Evolutionary conservation across 805 yeast genomes (phyloP), one percentile per base, ranked within the genome.

Genomic region (Lachancea cidri): DNA sequence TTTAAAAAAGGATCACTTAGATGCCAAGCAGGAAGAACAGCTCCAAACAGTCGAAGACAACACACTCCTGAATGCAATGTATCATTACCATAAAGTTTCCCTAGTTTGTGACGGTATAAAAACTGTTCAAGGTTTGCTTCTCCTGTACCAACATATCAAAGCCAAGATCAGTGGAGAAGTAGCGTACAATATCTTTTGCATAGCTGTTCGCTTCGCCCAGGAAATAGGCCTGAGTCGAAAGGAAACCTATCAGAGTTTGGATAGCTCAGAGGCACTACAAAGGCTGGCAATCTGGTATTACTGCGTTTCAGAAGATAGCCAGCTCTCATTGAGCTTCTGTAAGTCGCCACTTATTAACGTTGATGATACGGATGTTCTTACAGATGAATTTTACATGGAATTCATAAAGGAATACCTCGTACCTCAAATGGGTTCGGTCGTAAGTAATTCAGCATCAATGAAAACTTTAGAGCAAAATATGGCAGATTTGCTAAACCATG

Each of bases 201-300:
- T 72, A 1, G 76, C 78, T 4, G 67, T 75, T 4, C 64, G 81
- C 45, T 71, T 69, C 46, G 82, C 82, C 0, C 74, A 71, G 35
- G 80, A 76, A 30, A 50, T 78, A 53, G 85, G 85, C 0, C 61
- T 83, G 5, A 77, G 81, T 47, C 60, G 78, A 39, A 58, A 57
- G 3, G 82, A 76, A 35, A 50, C 71, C 2, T 67, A 68, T 38
- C 49, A 56, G 3, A 65, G 69, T 1, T 44, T 75, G 14, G 29
- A 64, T 0, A 48, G 52, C 0, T 58, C 53, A 4, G 80, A 77
- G 33, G 57, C 61, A 1, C 47, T 55, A 2, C 52, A 56, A 3
- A 65, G 76, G 17, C 55, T 72, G 17, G 46, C 58, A 8, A 40
- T 79, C 17, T 80, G 81, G 77, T 70, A 76, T 68, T 47, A 62